Percentiles rank a stretch among this genome's conserved stretches.
These are phyloP conservation scores for Pseudozyma pruni DNA, from an alignment of 1,284 basidiomycete species.

Conservation along the genomic window DNA sequence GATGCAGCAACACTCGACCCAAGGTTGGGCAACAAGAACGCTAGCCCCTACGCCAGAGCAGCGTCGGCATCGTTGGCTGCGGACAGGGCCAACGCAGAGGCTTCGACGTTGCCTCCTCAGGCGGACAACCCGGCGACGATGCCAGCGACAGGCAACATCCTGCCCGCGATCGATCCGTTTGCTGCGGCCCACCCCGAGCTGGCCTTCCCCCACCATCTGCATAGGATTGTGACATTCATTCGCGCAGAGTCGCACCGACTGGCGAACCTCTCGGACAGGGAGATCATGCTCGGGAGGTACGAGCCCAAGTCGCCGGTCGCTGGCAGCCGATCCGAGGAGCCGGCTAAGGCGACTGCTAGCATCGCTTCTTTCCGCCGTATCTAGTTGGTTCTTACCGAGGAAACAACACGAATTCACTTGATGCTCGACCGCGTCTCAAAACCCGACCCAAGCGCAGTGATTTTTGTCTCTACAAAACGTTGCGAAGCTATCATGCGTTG, in stretches of 20 bases:
- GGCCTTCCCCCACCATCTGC: conserved; percentile 73
- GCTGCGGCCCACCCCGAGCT: conserved; percentile 68
- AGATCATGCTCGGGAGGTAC: conserved; percentile 71
- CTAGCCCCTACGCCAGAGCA: conserved; percentile 38
- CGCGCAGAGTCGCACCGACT: conserved; percentile 80
- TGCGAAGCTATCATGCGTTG: too few relatives aligned
- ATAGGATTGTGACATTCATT: conserved; percentile 79
- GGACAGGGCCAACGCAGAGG: conserved; percentile 12
- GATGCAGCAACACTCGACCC: conserved; percentile 54
- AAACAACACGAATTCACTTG: too few relatives aligned
- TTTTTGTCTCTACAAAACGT: not conserved
- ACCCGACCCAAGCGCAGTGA: too few relatives aligned
- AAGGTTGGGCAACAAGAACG: conserved; percentile 15
- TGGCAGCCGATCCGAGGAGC: conserved; percentile 19
- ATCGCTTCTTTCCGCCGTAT: conserved; percentile 46
- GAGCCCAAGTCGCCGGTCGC: conserved; percentile 9
- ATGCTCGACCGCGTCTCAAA: too few relatives aligned
- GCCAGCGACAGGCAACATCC: conserved; percentile 11
- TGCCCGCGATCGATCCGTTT: conserved; percentile 39
- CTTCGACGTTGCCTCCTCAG: conserved; percentile 19
- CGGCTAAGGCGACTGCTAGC: conserved; percentile 27
- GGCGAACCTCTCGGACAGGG: conserved; percentile 78
- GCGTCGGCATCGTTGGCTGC: conserved; percentile 34
- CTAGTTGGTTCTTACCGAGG: too few relatives aligned
- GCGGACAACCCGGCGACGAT: conserved; percentile 30